Evolutionary conservation across 2,329 filamentous ascomycete species (phyloP).

Genomic region (Rhexocercosporidium sp.): DNA sequence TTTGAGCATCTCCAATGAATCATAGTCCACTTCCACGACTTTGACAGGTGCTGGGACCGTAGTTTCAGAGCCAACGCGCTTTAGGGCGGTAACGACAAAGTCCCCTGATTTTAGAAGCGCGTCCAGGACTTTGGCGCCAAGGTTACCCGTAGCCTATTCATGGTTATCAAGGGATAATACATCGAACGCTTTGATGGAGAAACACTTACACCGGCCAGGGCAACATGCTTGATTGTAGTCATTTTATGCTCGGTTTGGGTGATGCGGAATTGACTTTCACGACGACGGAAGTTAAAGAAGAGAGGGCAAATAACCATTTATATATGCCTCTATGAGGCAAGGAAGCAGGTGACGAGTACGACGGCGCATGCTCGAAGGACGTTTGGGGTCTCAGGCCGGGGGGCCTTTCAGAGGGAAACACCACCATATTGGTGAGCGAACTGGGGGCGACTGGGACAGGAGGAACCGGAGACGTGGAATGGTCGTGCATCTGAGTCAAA

Average conservation of each 20-base stretch:
- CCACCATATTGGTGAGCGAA: background rate
- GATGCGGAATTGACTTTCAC: background rate
- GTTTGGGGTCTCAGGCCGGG: background rate
- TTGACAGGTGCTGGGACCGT: slow-evolving; percentile 43
- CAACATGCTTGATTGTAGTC: slow-evolving; percentile 38
- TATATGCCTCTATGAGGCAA: background rate
- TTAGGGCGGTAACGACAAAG: slow-evolving; percentile 55
- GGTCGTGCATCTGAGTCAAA: background rate
- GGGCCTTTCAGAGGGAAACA: background rate
- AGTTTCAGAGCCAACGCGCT: slow-evolving; percentile 43
- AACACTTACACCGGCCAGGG: slow-evolving; percentile 27
- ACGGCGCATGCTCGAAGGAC: too few species aligned
- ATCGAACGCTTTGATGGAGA: background rate
- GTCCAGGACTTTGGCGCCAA: slow-evolving; percentile 35
- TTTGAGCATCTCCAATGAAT: slow-evolving; percentile 47
- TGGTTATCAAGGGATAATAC: background rate
- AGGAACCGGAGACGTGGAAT: background rate
- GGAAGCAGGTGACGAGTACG: too few species aligned
- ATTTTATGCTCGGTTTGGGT: slow-evolving; percentile 21
- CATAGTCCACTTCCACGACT: slow-evolving; percentile 53
- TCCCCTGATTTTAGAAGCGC: slow-evolving; percentile 33
- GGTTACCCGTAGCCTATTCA: slow-evolving; percentile 29
- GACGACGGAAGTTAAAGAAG: background rate
- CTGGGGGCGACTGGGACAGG: background rate
- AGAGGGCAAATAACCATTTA: background rate